Evolutionary conservation across 352 stramenopile species (phyloP).

Genomic region (Globisporangium sylvaticum): DNA sequence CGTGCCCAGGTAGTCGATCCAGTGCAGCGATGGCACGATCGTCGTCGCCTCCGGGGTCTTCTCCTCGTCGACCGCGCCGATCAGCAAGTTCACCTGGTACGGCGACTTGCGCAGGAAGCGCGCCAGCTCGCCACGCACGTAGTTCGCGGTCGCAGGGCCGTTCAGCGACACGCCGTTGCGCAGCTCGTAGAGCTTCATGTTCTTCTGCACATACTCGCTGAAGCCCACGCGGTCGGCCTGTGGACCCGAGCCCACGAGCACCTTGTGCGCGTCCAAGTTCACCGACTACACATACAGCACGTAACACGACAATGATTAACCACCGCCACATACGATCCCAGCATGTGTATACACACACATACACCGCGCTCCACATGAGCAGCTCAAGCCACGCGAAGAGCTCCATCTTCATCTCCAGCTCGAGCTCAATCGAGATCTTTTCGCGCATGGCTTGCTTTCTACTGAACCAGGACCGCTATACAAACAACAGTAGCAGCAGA

Average conservation of each 20-base stretch:
- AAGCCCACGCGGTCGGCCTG: constrained; percentile 83
- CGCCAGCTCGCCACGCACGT: constrained; percentile 76
- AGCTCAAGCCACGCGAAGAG: background rate
- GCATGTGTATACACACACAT: background rate
- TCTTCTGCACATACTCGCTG: constrained; percentile 88
- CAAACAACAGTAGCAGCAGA: background rate
- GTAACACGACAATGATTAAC: background rate
- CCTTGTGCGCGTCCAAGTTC: constrained; percentile 76
- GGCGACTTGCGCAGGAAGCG: constrained; percentile 76
- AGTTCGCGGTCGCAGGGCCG: constrained; percentile 78
- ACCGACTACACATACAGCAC: constrained; percentile 32
- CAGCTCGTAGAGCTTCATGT: constrained; percentile 90
- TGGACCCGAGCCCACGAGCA: constrained; percentile 70
- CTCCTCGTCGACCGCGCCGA: constrained; percentile 64
- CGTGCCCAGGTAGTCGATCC: constrained; percentile 85
- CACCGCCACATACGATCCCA: background rate
- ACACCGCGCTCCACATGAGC: background rate
- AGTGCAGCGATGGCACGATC: constrained; percentile 75
- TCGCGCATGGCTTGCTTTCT: background rate
- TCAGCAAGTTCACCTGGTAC: constrained; percentile 85
- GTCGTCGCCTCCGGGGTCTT: constrained; percentile 20
- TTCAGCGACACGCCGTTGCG: constrained; percentile 84
- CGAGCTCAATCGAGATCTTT: constrained; percentile 1
- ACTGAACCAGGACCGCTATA: background rate
- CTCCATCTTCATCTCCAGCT: too few relatives aligned